These are phyloP conservation scores for Rubia balearica DNA, from an alignment of 305 asterid species.

Conservation along the genomic window DNA sequence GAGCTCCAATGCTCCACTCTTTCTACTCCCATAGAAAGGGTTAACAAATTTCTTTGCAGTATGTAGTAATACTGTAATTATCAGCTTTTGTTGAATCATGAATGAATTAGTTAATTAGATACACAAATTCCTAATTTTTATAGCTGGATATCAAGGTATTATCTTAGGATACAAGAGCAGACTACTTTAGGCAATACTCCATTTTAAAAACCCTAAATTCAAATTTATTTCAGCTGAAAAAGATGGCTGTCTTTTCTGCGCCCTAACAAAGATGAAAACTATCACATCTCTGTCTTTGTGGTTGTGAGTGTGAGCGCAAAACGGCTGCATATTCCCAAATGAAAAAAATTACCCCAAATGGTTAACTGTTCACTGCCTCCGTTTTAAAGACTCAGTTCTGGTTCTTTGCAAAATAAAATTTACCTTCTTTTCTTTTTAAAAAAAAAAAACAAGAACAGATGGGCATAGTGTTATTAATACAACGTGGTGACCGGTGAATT, in stretches of 20 bases:
- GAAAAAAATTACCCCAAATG: conserved; percentile 12
- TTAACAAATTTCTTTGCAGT: too few relatives aligned
- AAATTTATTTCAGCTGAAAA: conserved; percentile 40
- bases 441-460: background rate
- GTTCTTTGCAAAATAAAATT: background rate
- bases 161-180: too few relatives aligned
- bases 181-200: background rate
- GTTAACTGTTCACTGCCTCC: conserved; percentile 3
- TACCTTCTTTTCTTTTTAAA: background rate
- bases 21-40: too few relatives aligned
- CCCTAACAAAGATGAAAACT: conserved; percentile 53
- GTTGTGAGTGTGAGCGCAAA: conserved; percentile 12
- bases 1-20: too few relatives aligned
- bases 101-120: too few relatives aligned
- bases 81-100: too few relatives aligned
- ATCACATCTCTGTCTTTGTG: conserved; percentile 45
- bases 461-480: background rate
- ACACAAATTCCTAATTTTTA: too few relatives aligned
- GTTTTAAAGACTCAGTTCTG: background rate
- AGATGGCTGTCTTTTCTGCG: conserved; percentile 52
- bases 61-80: too few relatives aligned
- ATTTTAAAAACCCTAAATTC: conserved; percentile 10
- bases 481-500: conserved; percentile 1
- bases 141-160: too few relatives aligned
- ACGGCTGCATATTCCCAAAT: conserved; percentile 12